Evolutionary conservation across 345 rosid genomes (phyloP).

Genomic region (Erodium maritimum): DNA sequence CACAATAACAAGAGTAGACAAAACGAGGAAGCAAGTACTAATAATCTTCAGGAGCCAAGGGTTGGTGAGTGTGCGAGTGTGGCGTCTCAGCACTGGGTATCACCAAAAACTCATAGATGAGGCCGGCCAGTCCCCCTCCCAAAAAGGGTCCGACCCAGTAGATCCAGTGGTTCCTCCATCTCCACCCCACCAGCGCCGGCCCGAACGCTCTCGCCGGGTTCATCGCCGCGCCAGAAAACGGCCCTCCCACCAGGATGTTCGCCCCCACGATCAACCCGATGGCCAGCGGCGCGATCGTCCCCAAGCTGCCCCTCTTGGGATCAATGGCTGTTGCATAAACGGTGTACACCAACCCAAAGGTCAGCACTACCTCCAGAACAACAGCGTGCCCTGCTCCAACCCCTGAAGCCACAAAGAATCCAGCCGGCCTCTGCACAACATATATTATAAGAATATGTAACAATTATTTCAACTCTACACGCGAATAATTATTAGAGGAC

Average conservation of each 20-base stretch:
- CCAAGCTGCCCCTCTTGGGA: slow-evolving; percentile 36
- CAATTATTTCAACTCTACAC: too few relatives aligned
- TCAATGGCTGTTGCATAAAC: slow-evolving; percentile 31
- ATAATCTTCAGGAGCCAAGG: slow-evolving; percentile 78
- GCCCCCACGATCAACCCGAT: slow-evolving; percentile 31
- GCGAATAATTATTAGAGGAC: too few relatives aligned
- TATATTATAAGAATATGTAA: neutral
- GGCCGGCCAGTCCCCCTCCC: slow-evolving; percentile 35
- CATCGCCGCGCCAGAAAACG: slow-evolving; percentile 42
- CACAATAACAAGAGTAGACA: too few relatives aligned
- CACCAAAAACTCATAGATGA: slow-evolving; percentile 44
- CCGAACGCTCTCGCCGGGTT: slow-evolving; percentile 39
- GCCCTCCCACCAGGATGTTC: slow-evolving; percentile 33
- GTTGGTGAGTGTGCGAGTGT: slow-evolving; percentile 47
- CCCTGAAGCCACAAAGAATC: slow-evolving; percentile 42
- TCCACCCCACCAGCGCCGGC: slow-evolving; percentile 39
- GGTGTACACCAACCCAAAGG: slow-evolving; percentile 34
- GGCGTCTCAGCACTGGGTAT: slow-evolving; percentile 29
- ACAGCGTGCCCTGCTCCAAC: slow-evolving; percentile 34
- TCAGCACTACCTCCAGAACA: slow-evolving; percentile 27
- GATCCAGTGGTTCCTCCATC: slow-evolving; percentile 45
- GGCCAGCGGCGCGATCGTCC: slow-evolving; percentile 36
- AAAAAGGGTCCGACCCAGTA: slow-evolving; percentile 40
- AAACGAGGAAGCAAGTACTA: slow-evolving; percentile 8
- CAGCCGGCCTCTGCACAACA: slow-evolving; percentile 41